These are phyloP conservation scores for Eucalyptus pauciflora DNA, from an alignment of 345 rosid genomes.

Conservation along the genomic window DNA sequence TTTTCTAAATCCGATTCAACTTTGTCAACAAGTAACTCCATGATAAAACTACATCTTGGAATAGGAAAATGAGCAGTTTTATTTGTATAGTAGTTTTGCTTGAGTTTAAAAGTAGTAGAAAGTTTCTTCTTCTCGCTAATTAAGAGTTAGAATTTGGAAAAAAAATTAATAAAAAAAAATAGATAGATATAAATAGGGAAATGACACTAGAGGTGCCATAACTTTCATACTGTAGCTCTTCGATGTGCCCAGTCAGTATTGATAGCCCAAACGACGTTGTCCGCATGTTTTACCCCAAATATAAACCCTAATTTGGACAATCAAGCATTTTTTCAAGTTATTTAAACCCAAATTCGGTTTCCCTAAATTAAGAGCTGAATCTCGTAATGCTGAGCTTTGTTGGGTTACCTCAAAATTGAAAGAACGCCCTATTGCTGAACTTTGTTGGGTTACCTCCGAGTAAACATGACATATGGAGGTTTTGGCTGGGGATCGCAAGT, in stretches of 20 bases:
- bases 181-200: neutral
- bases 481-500: neutral
- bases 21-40: neutral
- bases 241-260: accelerated
- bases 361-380: neutral
- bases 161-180: neutral
- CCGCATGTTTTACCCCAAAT: neutral
- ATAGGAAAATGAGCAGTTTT: neutral
- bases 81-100: neutral
- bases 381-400: slow-evolving; percentile 51
- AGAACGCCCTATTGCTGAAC: neutral
- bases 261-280: neutral
- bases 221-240: accelerated
- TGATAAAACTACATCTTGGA: neutral
- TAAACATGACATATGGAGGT: neutral
- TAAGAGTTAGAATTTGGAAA: no score
- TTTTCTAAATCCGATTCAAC: neutral
- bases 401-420: slow-evolving; percentile 28
- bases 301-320: neutral
- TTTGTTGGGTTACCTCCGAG: neutral
- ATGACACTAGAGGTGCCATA: neutral
- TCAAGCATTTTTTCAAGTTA: neutral
- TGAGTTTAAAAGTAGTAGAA: neutral
- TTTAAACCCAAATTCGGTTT: neutral
- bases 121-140: neutral